A percentile compares a stretch with the other conserved stretches of the same genome.
Evolutionary conservation across 2,329 filamentous ascomycete genomes (phyloP).

Genomic region (Fusarium musae): DNA sequence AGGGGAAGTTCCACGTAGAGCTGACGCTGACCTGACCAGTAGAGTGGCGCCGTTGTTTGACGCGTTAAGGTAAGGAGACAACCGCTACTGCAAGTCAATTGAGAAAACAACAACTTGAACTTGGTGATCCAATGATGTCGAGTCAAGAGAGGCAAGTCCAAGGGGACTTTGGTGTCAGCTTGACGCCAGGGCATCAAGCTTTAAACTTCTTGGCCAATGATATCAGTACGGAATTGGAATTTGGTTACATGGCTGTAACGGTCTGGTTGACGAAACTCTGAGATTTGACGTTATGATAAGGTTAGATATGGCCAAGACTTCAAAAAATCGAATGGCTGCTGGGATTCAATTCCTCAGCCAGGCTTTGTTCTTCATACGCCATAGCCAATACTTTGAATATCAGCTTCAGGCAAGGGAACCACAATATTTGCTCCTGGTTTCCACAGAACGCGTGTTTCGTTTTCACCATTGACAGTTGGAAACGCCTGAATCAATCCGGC

Average conservation of each 20-base stretch:
- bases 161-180: not conserved
- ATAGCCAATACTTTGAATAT: not conserved
- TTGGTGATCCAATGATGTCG: constrained; percentile 11
- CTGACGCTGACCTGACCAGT: not conserved
- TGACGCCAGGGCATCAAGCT: constrained; percentile 19
- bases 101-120: constrained; percentile 1
- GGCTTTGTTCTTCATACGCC: not conserved
- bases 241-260: not conserved
- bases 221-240: not conserved
- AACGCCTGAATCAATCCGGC: constrained; percentile 5
- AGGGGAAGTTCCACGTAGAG: constrained; percentile 15
- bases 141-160: constrained; percentile 11
- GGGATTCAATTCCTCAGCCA: not conserved
- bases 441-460: constrained; percentile 31
- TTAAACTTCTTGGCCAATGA: not conserved
- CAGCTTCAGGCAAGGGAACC: not conserved
- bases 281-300: not conserved
- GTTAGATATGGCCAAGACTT: not conserved
- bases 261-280: not conserved
- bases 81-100: constrained; percentile 19
- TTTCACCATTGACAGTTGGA: not conserved
- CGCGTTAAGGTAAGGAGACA: constrained; percentile 17
- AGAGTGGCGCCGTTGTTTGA: constrained; percentile 24
- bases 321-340: not conserved
- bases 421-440: constrained; percentile 4